Evolutionary conservation across 177 flowering plant species (phyloP).

Genomic region (Vitis hybrid): DNA sequence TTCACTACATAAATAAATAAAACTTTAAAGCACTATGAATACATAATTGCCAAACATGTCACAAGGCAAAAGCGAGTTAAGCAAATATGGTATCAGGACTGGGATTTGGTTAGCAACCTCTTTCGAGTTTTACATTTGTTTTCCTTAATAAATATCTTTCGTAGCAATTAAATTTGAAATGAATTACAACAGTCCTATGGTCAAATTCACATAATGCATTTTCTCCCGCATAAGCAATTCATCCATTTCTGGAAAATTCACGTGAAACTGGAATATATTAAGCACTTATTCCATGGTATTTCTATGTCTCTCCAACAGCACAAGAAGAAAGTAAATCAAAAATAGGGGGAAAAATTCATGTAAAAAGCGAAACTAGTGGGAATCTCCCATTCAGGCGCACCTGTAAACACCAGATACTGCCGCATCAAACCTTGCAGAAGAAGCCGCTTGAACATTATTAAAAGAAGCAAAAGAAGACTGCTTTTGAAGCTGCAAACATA

Average conservation of each 20-base stretch:
- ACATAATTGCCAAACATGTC: neutral
- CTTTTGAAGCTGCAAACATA: slow-evolving; percentile 35
- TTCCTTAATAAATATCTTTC: no score
- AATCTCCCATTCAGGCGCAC: slow-evolving; percentile 8
- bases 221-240: no score
- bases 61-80: neutral
- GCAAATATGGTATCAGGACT: no score
- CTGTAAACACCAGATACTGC: slow-evolving; percentile 24
- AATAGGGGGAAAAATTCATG: neutral
- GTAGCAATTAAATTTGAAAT: no score
- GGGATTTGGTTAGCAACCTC: no score
- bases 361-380: neutral
- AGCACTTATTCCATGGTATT: no score
- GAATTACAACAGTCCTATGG: no score
- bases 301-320: no score
- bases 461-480: slow-evolving; percentile 22
- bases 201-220: no score
- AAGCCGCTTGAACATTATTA: slow-evolving; percentile 18
- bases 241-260: no score
- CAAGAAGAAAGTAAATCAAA: neutral
- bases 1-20: neutral
- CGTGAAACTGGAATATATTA: no score
- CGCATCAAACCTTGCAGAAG: slow-evolving; percentile 24
- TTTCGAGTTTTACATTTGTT: no score
- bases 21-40: neutral